A percentile compares a stretch with the other conserved stretches of the same genome.
These are phyloP conservation scores for Anaeramoeba ignava DNA, from an alignment of 78 protist genomes.

Conservation along the genomic window DNA sequence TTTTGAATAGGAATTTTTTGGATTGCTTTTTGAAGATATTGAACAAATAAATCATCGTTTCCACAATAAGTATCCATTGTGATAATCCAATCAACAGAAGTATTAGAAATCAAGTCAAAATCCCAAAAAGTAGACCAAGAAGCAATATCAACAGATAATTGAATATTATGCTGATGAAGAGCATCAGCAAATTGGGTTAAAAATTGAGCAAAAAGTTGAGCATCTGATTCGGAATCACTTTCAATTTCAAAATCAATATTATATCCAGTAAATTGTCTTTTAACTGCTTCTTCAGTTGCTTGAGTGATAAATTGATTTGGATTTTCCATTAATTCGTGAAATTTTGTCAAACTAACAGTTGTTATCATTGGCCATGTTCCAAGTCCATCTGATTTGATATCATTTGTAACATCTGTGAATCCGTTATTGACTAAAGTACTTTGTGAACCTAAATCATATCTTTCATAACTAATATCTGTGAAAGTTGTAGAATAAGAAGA, in stretches of 20 bases:
- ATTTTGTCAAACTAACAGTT: background rate
- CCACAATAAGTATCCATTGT: background rate
- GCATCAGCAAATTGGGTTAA: background rate
- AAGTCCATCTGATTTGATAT: background rate
- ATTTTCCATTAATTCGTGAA: background rate
- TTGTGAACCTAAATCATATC: background rate
- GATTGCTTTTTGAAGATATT: background rate
- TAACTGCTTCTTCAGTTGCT: background rate
- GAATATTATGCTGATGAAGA: background rate
- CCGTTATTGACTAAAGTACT: background rate
- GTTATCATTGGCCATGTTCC: background rate
- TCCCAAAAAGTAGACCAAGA: background rate
- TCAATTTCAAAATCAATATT: background rate
- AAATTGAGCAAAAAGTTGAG: background rate
- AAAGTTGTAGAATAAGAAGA: background rate
- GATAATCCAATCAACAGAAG: background rate
- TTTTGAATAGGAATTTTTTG: background rate
- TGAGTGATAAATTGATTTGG: background rate
- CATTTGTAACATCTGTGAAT: background rate
- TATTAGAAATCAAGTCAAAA: background rate
- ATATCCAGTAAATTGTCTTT: background rate
- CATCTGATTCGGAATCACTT: background rate
- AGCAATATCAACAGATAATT: background rate
- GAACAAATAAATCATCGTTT: background rate
- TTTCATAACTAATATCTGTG: slow-evolving; percentile 13